Percentiles rank a stretch among this genome's conserved stretches.
phyloP scores from a whole-genome alignment of 2,329 filamentous ascomycete species.

The Tothia fuscella region DNA sequence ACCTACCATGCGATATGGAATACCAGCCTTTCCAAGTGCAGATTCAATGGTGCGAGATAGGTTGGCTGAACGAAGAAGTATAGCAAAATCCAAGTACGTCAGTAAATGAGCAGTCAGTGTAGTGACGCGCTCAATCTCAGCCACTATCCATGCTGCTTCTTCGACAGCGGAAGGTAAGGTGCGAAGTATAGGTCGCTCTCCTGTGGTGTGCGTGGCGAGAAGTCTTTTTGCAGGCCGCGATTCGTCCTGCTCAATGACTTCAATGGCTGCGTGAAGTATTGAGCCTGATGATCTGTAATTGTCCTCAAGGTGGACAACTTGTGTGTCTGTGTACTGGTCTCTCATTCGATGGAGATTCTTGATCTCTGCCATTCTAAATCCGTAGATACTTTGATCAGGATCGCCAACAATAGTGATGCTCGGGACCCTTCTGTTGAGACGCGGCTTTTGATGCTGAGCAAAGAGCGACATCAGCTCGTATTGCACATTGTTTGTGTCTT shows the following conservation, averaged over 20 bases:
- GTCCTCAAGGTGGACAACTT: slow-evolving; percentile 77
- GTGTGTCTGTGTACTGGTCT: slow-evolving; percentile 61
- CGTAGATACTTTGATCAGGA: slow-evolving; percentile 95
- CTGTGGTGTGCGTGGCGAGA: slow-evolving; percentile 66
- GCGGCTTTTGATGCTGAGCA: slow-evolving; percentile 38
- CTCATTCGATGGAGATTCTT: slow-evolving; percentile 75
- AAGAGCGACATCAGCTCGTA: slow-evolving; percentile 90
- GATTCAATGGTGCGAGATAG: slow-evolving; percentile 80
- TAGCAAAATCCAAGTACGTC: slow-evolving; percentile 64
- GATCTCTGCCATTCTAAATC: slow-evolving; percentile 86
- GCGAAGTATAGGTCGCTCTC: slow-evolving; percentile 69
- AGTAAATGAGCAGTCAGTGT: slow-evolving; percentile 64
- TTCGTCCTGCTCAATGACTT: slow-evolving; percentile 83
- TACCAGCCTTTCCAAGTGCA: slow-evolving; percentile 64
- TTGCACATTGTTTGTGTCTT: slow-evolving; percentile 91
- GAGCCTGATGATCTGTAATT: slow-evolving; percentile 88
- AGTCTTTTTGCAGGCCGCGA: slow-evolving; percentile 69
- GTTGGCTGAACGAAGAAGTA: slow-evolving; percentile 73
- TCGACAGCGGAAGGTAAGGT: slow-evolving; percentile 55
- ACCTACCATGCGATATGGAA: slow-evolving; percentile 87
- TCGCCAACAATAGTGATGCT: slow-evolving; percentile 94
- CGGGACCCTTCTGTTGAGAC: slow-evolving; percentile 31
- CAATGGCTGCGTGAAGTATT: slow-evolving; percentile 68
- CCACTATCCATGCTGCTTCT: slow-evolving; percentile 82
- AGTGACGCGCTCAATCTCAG: slow-evolving; percentile 62